A percentile compares a stretch with the other conserved stretches of the same genome.
phyloP scores from a whole-genome alignment of 345 rosid species.

The Xanthoceras sorbifolium region DNA sequence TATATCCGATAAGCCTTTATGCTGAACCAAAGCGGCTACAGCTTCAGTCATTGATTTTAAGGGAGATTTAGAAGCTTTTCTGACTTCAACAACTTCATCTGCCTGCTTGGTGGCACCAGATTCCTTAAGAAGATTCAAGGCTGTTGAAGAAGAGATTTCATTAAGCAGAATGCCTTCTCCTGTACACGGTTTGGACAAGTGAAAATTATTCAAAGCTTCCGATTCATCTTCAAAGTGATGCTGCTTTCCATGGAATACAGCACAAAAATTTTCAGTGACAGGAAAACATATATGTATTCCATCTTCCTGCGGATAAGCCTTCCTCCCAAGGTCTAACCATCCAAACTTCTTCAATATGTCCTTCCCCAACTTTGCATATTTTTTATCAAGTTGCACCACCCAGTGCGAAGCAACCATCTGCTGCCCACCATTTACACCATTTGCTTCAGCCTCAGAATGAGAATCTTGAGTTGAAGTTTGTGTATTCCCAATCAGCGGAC shows the following conservation, averaged over 20 bases:
- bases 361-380: constrained; percentile 72
- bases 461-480: constrained; percentile 26
- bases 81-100: constrained; percentile 55
- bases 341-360: constrained; percentile 80
- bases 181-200: constrained; percentile 25
- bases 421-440: constrained; percentile 11
- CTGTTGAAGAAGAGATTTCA: constrained; percentile 51
- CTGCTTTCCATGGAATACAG: constrained; percentile 42
- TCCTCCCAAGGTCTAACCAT: constrained; percentile 87
- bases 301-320: constrained; percentile 50
- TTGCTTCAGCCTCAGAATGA: constrained; percentile 25
- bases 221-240: constrained; percentile 26
- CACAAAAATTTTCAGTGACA: constrained; percentile 60
- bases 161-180: constrained; percentile 34
- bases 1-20: constrained; percentile 61
- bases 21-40: constrained; percentile 47
- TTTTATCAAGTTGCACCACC: constrained; percentile 63
- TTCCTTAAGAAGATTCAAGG: constrained; percentile 62
- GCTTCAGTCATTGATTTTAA: constrained; percentile 61
- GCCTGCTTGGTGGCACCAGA: constrained; percentile 50
- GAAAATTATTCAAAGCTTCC: constrained; percentile 32
- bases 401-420: constrained; percentile 32
- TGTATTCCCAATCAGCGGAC: constrained; percentile 28
- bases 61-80: constrained; percentile 62
- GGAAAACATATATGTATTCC: constrained; percentile 75